phyloP scores from a whole-genome alignment of 148 eudicot species.

The Chenopodium album region DNA sequence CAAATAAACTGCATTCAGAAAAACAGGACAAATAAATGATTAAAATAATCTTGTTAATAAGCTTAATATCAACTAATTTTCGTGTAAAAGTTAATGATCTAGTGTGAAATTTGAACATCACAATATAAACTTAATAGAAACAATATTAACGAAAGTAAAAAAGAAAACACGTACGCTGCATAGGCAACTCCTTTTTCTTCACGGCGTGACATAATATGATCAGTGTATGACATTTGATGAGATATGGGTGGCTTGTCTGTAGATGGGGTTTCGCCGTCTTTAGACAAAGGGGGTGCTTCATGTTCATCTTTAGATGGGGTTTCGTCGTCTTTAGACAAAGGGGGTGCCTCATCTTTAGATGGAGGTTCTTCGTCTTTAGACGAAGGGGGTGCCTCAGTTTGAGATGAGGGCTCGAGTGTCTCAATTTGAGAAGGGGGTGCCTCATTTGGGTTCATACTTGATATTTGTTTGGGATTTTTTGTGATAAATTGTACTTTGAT shows the following conservation, averaged over 20 bases:
- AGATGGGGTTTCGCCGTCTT: neutral
- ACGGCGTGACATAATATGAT: conserved; percentile 24
- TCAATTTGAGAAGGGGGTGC: neutral
- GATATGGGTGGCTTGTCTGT: neutral
- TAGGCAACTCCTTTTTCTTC: conserved; percentile 22
- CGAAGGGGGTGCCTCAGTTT: neutral
- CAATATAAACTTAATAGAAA: too few relatives aligned
- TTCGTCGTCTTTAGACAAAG: neutral
- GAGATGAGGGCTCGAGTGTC: too few relatives aligned
- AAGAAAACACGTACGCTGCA: conserved; percentile 16
- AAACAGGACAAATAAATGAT: neutral
- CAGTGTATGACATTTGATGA: conserved; percentile 20
- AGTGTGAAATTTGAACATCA: too few relatives aligned
- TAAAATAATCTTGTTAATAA: too few relatives aligned
- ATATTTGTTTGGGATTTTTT: too few relatives aligned
- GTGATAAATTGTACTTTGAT: neutral
- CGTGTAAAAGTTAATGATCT: too few relatives aligned
- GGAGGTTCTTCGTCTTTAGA: neutral
- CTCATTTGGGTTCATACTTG: neutral
- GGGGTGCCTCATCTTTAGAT: neutral
- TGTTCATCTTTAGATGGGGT: neutral
- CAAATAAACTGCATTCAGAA: neutral
- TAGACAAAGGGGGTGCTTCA: neutral
- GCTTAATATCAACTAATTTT: too few relatives aligned
- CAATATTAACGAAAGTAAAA: neutral